A percentile compares a stretch with the other conserved stretches of the same genome.
These are phyloP conservation scores for Plectosphaerella cucumerina DNA, from an alignment of 2,329 filamentous ascomycete species.

Conservation along the genomic window DNA sequence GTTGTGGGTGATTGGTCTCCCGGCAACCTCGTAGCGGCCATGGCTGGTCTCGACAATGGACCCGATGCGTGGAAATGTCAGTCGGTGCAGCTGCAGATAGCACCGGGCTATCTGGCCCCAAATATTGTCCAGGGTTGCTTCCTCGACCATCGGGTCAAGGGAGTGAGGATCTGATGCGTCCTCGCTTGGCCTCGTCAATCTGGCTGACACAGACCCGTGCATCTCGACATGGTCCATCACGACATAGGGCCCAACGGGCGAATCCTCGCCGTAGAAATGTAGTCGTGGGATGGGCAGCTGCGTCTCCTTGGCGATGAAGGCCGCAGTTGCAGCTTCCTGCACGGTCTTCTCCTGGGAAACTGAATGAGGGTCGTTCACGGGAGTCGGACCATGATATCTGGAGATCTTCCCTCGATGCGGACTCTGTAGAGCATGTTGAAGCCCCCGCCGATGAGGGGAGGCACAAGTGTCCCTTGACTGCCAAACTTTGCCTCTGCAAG, in stretches of 20 bases:
- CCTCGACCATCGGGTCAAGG: conserved; percentile 15
- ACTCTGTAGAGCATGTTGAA: conserved; percentile 14
- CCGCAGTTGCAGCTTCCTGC: conserved; percentile 10
- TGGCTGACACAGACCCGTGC: conserved; percentile 17
- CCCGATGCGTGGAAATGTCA: conserved; percentile 32
- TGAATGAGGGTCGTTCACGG: conserved; percentile 9
- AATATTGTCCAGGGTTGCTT: conserved; percentile 21
- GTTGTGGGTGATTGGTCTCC: conserved; percentile 32
- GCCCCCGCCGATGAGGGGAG: conserved; percentile 10
- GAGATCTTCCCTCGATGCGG: conserved; percentile 2
- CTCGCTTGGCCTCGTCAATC: background rate
- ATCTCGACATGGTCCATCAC: conserved; percentile 21
- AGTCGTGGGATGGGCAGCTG: conserved; percentile 4
- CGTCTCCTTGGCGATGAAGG: conserved; percentile 2
- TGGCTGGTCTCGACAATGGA: conserved; percentile 23
- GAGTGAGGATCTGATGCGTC: background rate
- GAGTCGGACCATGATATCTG: conserved; percentile 10
- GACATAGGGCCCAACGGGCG: conserved; percentile 20
- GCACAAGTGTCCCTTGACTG: background rate
- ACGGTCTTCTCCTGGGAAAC: conserved; percentile 11
- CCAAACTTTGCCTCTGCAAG: background rate
- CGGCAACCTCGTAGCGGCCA: conserved; percentile 19
- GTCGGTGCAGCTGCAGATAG: conserved; percentile 30
- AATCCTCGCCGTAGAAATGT: conserved; percentile 13
- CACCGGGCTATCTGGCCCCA: conserved; percentile 33